These are phyloP conservation scores for Massospora cicadina DNA, from an alignment of 371 early-diverging fungal species.

Conservation along the genomic window DNA sequence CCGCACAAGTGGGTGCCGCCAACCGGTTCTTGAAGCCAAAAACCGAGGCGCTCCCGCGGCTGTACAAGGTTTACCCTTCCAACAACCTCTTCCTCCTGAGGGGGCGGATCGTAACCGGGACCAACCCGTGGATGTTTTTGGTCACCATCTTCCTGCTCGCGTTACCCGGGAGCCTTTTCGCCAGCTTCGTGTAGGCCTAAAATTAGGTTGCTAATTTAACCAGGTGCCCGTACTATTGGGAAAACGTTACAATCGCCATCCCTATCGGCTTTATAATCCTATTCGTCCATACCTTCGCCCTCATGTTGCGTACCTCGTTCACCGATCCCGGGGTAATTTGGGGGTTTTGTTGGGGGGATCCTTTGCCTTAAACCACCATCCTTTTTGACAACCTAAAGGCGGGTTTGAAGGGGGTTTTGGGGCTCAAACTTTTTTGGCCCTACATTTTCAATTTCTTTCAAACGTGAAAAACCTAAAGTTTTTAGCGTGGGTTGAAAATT, in stretches of 20 bases:
- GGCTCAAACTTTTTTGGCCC: too few species aligned
- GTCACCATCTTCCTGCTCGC: slow-evolving; percentile 37
- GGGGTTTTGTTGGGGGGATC: too few species aligned
- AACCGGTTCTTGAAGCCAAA: neutral
- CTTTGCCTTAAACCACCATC: too few species aligned
- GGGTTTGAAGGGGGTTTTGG: too few species aligned
- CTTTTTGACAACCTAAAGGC: too few species aligned
- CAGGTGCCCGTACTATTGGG: slow-evolving; percentile 50
- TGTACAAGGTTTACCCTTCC: slow-evolving; percentile 8
- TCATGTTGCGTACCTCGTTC: slow-evolving; percentile 70
- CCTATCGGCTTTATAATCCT: slow-evolving; percentile 55
- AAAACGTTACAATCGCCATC: slow-evolving; percentile 31
- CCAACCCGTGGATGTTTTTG: slow-evolving; percentile 38
- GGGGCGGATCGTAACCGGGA: slow-evolving; percentile 49
- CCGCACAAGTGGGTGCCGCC: neutral
- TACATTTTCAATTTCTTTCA: too few species aligned
- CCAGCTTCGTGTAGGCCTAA: slow-evolving; percentile 38
- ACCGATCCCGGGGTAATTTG: slow-evolving; percentile 71
- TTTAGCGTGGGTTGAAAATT: too few species aligned
- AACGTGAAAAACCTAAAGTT: too few species aligned
- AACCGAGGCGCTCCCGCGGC: neutral
- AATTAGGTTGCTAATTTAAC: slow-evolving; percentile 10
- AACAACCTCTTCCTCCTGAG: slow-evolving; percentile 30
- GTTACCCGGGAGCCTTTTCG: slow-evolving; percentile 39
- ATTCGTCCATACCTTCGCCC: slow-evolving; percentile 40